Conservation (phyloP, 2,329 filamentous ascomycete species). For the Cercospora canescens region DNA sequence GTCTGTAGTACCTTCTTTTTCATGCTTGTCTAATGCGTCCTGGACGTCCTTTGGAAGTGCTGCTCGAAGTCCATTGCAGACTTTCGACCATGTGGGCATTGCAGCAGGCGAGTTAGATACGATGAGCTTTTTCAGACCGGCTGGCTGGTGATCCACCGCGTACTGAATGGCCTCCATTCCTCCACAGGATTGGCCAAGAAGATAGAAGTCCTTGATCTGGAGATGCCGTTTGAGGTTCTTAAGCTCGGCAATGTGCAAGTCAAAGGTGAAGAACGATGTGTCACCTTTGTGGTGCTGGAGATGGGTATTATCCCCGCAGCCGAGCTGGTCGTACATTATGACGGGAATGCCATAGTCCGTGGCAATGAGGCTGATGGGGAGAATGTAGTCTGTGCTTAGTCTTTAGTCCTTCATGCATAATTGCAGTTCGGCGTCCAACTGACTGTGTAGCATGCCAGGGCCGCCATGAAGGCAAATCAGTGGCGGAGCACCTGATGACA, state of each 20-base stretch:
- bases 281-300: constrained; percentile 49
- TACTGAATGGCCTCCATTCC: constrained; percentile 52
- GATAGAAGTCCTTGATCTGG: constrained; percentile 43
- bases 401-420: neutral
- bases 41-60: constrained; percentile 33
- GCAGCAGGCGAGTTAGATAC: constrained; percentile 28
- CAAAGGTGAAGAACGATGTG: constrained; percentile 48
- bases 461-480: constrained; percentile 48
- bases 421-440: neutral
- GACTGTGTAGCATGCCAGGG: constrained; percentile 43
- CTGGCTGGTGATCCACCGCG: constrained; percentile 39
- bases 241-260: constrained; percentile 53
- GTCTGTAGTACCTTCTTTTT: constrained; percentile 33
- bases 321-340: constrained; percentile 58
- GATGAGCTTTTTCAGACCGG: constrained; percentile 43
- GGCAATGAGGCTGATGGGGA: constrained; percentile 40
- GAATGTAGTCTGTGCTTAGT: constrained; percentile 30
- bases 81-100: constrained; percentile 34
- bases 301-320: constrained; percentile 52
- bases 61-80: constrained; percentile 28
- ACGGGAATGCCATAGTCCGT: constrained; percentile 44
- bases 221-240: constrained; percentile 50
- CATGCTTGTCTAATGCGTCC: constrained; percentile 32
- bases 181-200: constrained; percentile 56
- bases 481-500: constrained; percentile 31